These are phyloP conservation scores for Cardiosporidium cionae DNA, from an alignment of 169 alveolate genomes.

Conservation along the genomic window DNA sequence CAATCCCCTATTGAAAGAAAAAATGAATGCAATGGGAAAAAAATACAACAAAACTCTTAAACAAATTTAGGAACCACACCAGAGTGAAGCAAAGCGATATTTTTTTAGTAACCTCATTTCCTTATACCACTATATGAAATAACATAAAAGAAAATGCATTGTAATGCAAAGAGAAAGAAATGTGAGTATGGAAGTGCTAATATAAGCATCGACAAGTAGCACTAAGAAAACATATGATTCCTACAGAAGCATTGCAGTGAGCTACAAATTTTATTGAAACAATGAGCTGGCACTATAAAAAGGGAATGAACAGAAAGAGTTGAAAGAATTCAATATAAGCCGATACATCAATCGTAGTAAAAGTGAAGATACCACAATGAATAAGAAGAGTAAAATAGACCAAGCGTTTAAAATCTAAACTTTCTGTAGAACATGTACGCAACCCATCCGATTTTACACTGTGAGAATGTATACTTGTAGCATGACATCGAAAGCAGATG, in stretches of 20 bases:
- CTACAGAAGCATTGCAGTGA: too few relatives aligned
- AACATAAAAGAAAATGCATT: not conserved
- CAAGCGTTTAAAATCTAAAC: too few relatives aligned
- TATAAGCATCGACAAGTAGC: too few relatives aligned
- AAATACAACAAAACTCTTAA: not conserved
- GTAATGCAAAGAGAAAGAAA: not conserved
- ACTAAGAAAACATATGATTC: too few relatives aligned
- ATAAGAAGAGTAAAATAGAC: not conserved
- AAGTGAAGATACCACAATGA: not conserved
- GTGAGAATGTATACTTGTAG: not conserved
- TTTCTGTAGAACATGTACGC: not conserved
- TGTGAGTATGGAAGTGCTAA: not conserved
- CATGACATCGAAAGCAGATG: slow-evolving; percentile 43
- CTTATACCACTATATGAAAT: not conserved
- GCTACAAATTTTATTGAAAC: too few relatives aligned
- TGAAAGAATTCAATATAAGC: not conserved
- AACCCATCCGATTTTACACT: not conserved
- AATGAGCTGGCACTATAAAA: too few relatives aligned
- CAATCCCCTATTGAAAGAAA: slow-evolving; percentile 21
- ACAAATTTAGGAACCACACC: too few relatives aligned
- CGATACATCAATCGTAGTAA: not conserved
- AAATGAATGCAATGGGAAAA: not conserved
- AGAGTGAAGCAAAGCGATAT: not conserved
- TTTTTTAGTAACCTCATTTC: not conserved
- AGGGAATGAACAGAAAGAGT: too few relatives aligned